Conservation (phyloP, 2,329 filamentous ascomycete genomes). For the Scedosporium minutisporum region DNA sequence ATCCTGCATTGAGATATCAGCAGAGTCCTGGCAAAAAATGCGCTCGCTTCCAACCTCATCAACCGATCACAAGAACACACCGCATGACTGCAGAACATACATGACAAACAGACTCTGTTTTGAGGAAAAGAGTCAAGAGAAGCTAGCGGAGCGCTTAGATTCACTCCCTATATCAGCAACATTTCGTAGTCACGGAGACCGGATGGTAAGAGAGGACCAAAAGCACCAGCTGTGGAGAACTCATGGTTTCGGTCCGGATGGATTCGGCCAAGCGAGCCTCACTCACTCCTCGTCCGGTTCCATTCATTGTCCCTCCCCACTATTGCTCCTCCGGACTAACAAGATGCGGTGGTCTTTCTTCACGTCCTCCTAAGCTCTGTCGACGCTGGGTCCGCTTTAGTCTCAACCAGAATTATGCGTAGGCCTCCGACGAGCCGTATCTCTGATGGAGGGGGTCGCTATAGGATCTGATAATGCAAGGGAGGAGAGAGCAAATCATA, state of each 20-base stretch:
- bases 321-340: too few species aligned
- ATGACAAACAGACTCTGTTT: background rate
- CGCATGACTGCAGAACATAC: background rate
- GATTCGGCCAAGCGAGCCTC: too few species aligned
- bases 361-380: background rate
- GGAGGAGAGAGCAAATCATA: conserved; percentile 5
- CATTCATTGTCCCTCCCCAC: too few species aligned
- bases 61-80: background rate
- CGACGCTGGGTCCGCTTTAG: background rate
- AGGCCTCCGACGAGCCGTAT: background rate
- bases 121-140: background rate
- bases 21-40: background rate
- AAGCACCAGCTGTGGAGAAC: background rate
- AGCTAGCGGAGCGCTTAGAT: background rate
- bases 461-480: background rate
- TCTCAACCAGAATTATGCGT: background rate
- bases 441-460: background rate
- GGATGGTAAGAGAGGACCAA: background rate
- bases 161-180: background rate
- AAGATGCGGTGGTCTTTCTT: too few species aligned
- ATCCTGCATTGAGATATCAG: background rate
- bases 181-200: background rate
- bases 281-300: too few species aligned
- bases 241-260: background rate
- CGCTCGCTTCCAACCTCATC: background rate